Conservation (phyloP, 108 stramenopile species). For the Skeletonema potamos region DNA sequence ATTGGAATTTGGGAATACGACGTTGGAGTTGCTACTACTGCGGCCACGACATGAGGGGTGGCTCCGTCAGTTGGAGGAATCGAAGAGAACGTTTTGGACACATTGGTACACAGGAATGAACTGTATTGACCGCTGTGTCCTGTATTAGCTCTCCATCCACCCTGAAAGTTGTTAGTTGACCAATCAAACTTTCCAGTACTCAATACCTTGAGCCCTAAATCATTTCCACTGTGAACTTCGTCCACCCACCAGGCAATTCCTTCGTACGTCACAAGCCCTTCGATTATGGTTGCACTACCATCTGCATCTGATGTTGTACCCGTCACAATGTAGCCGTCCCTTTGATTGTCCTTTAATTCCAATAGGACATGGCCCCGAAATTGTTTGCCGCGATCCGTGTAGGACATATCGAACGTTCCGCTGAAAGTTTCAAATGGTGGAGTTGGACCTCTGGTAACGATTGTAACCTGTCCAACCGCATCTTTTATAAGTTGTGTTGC, state of each 20-base stretch:
- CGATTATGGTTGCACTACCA: slow-evolving; percentile 13
- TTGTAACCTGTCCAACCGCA: too few relatives aligned
- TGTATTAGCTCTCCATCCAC: slow-evolving; percentile 29
- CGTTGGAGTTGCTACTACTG: not conserved
- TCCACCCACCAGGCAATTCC: slow-evolving; percentile 39
- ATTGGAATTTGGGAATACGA: not conserved
- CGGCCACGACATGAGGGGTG: too few relatives aligned
- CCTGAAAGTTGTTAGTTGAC: slow-evolving; percentile 15
- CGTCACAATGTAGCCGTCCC: slow-evolving; percentile 13
- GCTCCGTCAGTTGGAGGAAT: too few relatives aligned
- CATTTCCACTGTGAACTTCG: slow-evolving; percentile 12
- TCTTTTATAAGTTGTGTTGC: not conserved
- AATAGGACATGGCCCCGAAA: not conserved
- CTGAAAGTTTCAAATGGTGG: slow-evolving; percentile 14
- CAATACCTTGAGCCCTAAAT: slow-evolving; percentile 27
- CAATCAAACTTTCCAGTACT: slow-evolving; percentile 28
- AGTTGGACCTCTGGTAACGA: not conserved
- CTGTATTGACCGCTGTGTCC: slow-evolving; percentile 3
- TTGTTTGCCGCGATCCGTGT: slow-evolving; percentile 14
- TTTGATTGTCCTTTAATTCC: slow-evolving; percentile 3
- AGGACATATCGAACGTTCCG: slow-evolving; percentile 12
- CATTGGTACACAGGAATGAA: slow-evolving; percentile 12
- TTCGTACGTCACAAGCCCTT: slow-evolving; percentile 15
- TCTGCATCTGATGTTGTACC: slow-evolving; percentile 22
- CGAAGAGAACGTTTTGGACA: slow-evolving; percentile 1